A percentile compares a stretch with the other conserved stretches of the same genome.
Evolutionary conservation across 1,139 yeast genomes (phyloP).

Genomic region (Suhomyces wounanorum): DNA sequence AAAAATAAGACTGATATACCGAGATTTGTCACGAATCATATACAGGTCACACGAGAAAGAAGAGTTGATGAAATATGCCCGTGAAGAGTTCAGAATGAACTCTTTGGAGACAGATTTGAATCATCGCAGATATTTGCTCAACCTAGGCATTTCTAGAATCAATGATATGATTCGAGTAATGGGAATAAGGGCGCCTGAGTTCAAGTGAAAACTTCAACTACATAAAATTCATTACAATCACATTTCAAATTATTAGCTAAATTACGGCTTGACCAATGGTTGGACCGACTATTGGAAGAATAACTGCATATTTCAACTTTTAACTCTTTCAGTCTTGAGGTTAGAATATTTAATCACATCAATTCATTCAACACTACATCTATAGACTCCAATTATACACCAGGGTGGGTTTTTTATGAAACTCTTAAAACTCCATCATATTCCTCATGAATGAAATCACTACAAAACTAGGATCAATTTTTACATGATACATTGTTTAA

Average conservation of each 20-base stretch:
- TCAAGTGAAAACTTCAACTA: conserved; percentile 3
- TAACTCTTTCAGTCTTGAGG: too few species aligned
- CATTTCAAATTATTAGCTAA: neutral
- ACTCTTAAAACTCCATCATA: too few species aligned
- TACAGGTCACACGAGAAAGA: conserved; percentile 40
- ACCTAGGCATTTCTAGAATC: conserved; percentile 33
- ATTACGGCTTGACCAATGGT: neutral
- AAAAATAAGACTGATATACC: conserved; percentile 34
- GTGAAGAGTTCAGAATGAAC: conserved; percentile 38
- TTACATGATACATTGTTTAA: too few species aligned
- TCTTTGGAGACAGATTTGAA: conserved; percentile 32
- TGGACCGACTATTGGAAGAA: neutral
- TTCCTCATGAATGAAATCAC: too few species aligned
- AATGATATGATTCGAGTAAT: conserved; percentile 25
- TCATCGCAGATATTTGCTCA: conserved; percentile 42
- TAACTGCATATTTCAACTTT: neutral
- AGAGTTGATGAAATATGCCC: conserved; percentile 36
- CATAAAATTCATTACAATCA: neutral
- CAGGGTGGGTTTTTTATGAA: too few species aligned
- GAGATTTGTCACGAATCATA: conserved; percentile 36
- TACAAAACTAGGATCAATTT: too few species aligned
- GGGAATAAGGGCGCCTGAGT: conserved; percentile 18
- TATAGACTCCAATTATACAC: too few species aligned
- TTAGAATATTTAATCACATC: too few species aligned
- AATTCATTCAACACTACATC: too few species aligned